These are phyloP conservation scores for Irpex sp. DNA, from an alignment of 1,284 basidiomycete species.

Conservation along the genomic window DNA sequence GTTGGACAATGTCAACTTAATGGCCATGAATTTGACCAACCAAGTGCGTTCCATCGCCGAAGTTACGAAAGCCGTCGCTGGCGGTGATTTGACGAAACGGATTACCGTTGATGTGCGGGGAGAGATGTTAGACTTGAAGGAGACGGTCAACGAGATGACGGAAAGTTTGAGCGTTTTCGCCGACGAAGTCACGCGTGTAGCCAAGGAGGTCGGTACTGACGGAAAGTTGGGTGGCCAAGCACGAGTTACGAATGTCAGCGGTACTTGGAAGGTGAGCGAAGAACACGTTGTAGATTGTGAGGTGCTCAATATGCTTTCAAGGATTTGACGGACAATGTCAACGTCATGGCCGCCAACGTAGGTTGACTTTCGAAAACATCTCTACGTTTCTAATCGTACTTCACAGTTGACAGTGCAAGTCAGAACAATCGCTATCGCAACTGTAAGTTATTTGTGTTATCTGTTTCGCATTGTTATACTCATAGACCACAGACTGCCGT, in stretches of 20 bases:
- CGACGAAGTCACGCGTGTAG: constrained; percentile 84
- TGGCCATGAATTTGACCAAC: constrained; percentile 91
- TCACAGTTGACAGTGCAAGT: constrained; percentile 88
- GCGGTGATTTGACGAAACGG: constrained; percentile 87
- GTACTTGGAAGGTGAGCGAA: constrained; percentile 84
- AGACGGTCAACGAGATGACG: constrained; percentile 92
- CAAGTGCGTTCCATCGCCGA: constrained; percentile 88
- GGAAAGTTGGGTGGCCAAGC: constrained; percentile 87
- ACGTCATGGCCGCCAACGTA: constrained; percentile 83
- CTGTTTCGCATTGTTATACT: not conserved
- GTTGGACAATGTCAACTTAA: constrained; percentile 80
- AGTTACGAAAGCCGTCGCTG: constrained; percentile 87
- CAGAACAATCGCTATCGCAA: constrained; percentile 91
- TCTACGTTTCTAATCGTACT: not conserved
- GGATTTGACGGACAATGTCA: constrained; percentile 93
- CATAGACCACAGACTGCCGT: constrained; percentile 70
- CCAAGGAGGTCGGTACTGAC: constrained; percentile 90
- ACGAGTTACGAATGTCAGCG: constrained; percentile 87
- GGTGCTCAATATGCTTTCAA: constrained; percentile 16
- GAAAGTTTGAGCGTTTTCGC: constrained; percentile 85
- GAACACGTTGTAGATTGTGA: constrained; percentile 6
- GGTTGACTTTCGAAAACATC: constrained; percentile 23
- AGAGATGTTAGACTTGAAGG: constrained; percentile 85
- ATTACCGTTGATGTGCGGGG: constrained; percentile 88
- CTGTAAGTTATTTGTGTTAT: constrained; percentile 39